Evolutionary conservation across 2,329 filamentous ascomycete genomes (phyloP), one percentile per base, ranked within the genome.

Genomic region (Phialocephala sp.): DNA sequence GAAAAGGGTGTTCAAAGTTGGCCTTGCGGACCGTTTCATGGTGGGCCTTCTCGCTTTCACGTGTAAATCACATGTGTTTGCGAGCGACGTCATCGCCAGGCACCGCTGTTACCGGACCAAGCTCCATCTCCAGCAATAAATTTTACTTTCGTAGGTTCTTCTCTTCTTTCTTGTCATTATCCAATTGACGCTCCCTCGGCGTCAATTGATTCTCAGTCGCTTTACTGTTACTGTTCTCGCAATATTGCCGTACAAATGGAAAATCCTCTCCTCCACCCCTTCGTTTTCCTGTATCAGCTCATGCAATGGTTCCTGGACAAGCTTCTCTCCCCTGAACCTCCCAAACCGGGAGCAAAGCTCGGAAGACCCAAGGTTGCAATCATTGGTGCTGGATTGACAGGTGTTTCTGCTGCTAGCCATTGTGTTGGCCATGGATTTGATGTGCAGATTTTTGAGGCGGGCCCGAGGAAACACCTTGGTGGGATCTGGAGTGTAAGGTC

Each of bases 361-460:
- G 79, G 80, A 14, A 81, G 89, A 35, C 89, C 91, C 15, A 88
- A 84, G 66, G 82, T 92, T 63, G 90, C 89, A 2, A 81, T 92
- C 37, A 88, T 92, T 69, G 89, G 90, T 2, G 87, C 89, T 35
- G 89, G 90, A 1, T 82, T 96, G 62, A 95, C 85, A 0, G 85
- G 92, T 4, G 88, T 95, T 2, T 92, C 91, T 1, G 87, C 91
- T 8, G 93, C 93, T 0, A 88, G 91, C 1, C 92, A 96, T 76
- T 93, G 91, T 74, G 87, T 94, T 41, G 92, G 92, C 1, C 91
- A 95, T 85, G 92, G 92, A 54, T 94, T 94, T 71, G 91, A 95
- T 68, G 90, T 93, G 8, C 84, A 85, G 22, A 86, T 96, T 45
- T 96, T 96, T 70, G 92, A 96, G 75, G 86, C 87, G 8, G 90